Evolutionary conservation across 768 basidiomycete species (phyloP).

Genomic region (Serendipita vermifera): DNA sequence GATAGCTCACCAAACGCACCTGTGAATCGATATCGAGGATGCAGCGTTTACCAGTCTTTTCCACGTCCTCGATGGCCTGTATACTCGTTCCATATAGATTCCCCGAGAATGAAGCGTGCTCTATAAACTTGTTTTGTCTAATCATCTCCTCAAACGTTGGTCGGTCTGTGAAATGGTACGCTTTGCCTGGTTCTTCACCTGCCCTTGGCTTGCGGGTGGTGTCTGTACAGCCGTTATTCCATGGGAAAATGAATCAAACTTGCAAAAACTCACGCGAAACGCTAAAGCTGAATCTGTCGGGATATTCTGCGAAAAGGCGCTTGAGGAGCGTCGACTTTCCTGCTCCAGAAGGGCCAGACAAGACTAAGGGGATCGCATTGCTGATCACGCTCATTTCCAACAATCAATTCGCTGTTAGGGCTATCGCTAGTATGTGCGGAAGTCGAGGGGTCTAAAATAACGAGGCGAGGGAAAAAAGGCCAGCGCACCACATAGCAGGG

Average conservation of each 20-base stretch:
- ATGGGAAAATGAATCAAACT: conserved; percentile 8
- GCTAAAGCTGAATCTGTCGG: conserved; percentile 81
- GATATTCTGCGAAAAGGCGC: conserved; percentile 66
- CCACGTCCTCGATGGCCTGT: conserved; percentile 56
- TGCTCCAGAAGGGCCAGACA: conserved; percentile 86
- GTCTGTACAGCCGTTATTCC: conserved; percentile 36
- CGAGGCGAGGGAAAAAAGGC: no score
- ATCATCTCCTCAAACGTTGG: conserved; percentile 64
- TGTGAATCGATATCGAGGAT: conserved; percentile 95
- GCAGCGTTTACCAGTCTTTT: conserved; percentile 60
- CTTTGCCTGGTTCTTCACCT: conserved; percentile 67
- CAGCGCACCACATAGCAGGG: no score
- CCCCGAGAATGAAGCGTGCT: conserved; percentile 85
- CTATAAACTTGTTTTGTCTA: conserved; percentile 66
- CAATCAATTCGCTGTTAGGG: no score
- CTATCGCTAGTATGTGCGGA: no score
- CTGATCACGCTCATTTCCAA: no score
- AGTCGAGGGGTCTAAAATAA: no score
- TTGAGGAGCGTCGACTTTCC: conserved; percentile 86
- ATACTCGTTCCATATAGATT: conserved; percentile 91
- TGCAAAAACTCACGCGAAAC: conserved; percentile 60
- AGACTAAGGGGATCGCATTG: conserved; percentile 79
- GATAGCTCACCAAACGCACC: conserved; percentile 33
- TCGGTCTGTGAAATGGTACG: conserved; percentile 73
- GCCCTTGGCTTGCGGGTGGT: conserved; percentile 78